Conservation (phyloP, 371 early-diverging fungal species). For the Mucor irregularis region DNA sequence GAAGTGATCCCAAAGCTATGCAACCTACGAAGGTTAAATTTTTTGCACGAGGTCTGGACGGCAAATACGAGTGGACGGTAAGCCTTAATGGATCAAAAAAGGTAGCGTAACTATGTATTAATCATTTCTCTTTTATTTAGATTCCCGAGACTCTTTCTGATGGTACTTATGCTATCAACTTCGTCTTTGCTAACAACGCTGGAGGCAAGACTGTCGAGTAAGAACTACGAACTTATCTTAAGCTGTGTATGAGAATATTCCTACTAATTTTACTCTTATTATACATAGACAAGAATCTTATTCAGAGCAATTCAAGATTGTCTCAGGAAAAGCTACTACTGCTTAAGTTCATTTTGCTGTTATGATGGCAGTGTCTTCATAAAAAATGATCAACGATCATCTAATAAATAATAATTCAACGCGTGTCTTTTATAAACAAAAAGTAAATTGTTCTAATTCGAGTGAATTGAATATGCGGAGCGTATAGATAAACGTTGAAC, state of each 20-base stretch:
- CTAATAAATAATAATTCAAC: too few relatives aligned
- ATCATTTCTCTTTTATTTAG: neutral
- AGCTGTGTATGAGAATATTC: neutral
- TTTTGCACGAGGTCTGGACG: neutral
- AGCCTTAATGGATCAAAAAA: neutral
- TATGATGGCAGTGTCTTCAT: too few relatives aligned
- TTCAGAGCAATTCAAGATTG: neutral
- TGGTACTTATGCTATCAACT: constrained; percentile 9
- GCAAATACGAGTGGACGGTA: constrained; percentile 5
- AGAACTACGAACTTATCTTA: too few relatives aligned
- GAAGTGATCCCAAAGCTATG: neutral
- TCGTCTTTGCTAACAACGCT: neutral
- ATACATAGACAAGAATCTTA: neutral
- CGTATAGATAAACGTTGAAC: too few relatives aligned
- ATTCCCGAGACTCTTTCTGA: neutral
- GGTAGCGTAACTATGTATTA: neutral
- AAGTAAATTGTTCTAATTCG: too few relatives aligned
- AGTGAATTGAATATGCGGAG: too few relatives aligned
- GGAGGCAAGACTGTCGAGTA: too few relatives aligned
- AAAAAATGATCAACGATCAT: too few relatives aligned
- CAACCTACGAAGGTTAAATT: neutral
- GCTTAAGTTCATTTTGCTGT: too few relatives aligned
- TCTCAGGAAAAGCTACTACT: too few relatives aligned
- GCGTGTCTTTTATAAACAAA: too few relatives aligned
- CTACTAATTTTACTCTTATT: neutral